Evolutionary conservation across 371 early-diverging fungal genomes (phyloP), one percentile per base, ranked within the genome.

Genomic region (Rhizopus sp.): DNA sequence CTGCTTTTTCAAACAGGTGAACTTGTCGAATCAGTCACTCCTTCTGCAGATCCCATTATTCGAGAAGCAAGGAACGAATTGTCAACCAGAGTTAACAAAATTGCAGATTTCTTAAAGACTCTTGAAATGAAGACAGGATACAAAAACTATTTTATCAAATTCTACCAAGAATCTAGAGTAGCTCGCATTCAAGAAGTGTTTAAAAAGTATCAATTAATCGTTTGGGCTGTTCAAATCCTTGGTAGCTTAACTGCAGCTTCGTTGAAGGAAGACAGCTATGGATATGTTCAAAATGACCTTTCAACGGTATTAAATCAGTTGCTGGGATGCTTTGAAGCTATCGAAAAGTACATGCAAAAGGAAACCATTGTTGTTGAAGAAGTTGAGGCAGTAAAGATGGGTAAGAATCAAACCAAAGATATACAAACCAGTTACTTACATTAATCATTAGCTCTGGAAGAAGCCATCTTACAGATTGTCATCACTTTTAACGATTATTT

Each of bases 241-340:
- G 78, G 80, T 31, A 70, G 72, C 50, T 59, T 85, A 31, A 68
- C 72, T 12, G 63, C 75, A 9, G 74, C 78, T 7, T 85, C 85
- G 0, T 62, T 70, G 15, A 61, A 69, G 6, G 85, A 85, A 46
- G 85, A 85, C 62, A 61, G 67, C 3, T 77, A 69, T 55, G 83
- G 85, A 2, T 68, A 75, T 16, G 85, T 85, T 2, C 85, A 85
- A 45, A 76, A 68, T 45, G 81, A 85, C 37, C 73, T 83, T 31
- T 58, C 68, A 1, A 57, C 50, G 8, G 74, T 85, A 3, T 42
- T 85, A n/a, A 75, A 83, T 61, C 49, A 64, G 8, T 54, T 85
- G 57, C 56, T 82, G 40, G 77, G 66, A 4, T 63, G 69, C 47
- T 62, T 83, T 44, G 64, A 64, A 13, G 62, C 70, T 3, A 55